Conservation (phyloP, 805 yeast species). For the Starmerella floricola region DNA sequence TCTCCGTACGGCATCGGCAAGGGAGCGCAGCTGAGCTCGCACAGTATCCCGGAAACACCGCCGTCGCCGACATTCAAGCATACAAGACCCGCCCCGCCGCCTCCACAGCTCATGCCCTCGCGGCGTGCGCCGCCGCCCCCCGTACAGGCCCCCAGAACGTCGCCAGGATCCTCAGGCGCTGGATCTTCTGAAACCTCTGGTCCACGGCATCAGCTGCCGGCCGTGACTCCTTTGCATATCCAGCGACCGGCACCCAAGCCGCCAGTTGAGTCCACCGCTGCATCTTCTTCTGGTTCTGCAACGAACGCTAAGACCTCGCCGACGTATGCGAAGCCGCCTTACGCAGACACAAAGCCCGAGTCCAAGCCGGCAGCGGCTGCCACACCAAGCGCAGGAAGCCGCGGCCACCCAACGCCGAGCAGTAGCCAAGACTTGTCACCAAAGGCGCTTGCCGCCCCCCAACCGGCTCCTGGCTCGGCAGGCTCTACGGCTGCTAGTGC, state of each 20-base stretch:
- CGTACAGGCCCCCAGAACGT: background rate
- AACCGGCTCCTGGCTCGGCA: no score
- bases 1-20: background rate
- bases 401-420: background rate
- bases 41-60: background rate
- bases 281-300: background rate
- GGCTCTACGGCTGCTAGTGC: background rate
- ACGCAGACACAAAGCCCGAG: no score
- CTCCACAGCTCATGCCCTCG: slow-evolving; percentile 15
- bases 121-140: slow-evolving; percentile 20
- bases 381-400: background rate
- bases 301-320: background rate
- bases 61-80: slow-evolving; percentile 15
- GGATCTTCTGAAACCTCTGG: background rate
- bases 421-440: no score
- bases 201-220: no score
- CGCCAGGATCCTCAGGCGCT: background rate
- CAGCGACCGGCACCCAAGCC: slow-evolving; percentile 9
- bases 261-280: background rate
- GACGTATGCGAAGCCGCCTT: background rate
- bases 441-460: no score
- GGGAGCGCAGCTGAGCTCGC: background rate
- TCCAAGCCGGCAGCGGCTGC: no score
- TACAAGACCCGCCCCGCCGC: slow-evolving; percentile 18
- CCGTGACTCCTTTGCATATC: slow-evolving; percentile 3